phyloP scores from a whole-genome alignment of 1,139 yeast genomes.

The Protomyces pachydermus region DNA sequence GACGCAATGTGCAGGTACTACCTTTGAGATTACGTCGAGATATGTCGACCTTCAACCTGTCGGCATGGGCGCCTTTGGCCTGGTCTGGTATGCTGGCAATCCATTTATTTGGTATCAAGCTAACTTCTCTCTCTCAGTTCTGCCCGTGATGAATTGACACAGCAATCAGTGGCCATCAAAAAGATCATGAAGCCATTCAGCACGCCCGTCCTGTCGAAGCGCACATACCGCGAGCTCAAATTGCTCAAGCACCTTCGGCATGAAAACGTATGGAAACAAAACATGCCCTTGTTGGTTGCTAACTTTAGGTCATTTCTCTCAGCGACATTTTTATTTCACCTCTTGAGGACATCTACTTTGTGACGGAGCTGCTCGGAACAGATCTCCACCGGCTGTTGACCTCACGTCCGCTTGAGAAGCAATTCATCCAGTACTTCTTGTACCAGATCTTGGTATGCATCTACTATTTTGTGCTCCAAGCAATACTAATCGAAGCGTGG shows the following conservation, averaged over 20 bases:
- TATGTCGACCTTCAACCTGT: constrained; percentile 84
- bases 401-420: constrained; percentile 89
- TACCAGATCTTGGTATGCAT: constrained; percentile 66
- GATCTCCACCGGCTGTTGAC: constrained; percentile 87
- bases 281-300: not conserved
- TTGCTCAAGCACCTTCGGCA: constrained; percentile 87
- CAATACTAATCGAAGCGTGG: constrained; percentile 49
- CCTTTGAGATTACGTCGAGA: constrained; percentile 78
- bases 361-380: constrained; percentile 93
- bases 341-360: constrained; percentile 92
- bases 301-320: constrained; percentile 53
- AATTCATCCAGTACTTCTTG: constrained; percentile 90
- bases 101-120: not conserved
- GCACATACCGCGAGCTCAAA: constrained; percentile 93
- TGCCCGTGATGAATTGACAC: constrained; percentile 84
- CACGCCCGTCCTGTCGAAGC: constrained; percentile 88
- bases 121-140: constrained; percentile 43
- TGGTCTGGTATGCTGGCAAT: constrained; percentile 56
- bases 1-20: constrained; percentile 44
- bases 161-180: constrained; percentile 92
- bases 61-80: constrained; percentile 98
- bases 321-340: constrained; percentile 95
- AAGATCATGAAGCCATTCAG: constrained; percentile 96
- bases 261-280: constrained; percentile 56
- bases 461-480: not conserved